These are phyloP conservation scores for Themeda triandra DNA, from an alignment of 176 grass and related monocot genomes.

Conservation along the genomic window DNA sequence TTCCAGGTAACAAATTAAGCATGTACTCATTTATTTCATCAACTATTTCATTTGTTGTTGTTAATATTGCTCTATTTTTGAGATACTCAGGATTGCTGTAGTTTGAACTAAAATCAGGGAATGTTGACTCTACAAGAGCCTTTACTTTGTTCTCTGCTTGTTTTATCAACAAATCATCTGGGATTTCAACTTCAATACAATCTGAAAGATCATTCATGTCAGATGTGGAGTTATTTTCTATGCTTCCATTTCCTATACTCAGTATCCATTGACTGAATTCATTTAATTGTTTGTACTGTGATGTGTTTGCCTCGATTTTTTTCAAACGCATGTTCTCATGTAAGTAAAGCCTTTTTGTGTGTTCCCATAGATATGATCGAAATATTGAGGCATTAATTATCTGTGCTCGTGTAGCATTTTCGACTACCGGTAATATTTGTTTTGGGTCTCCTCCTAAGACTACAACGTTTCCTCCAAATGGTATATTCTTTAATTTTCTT, in stretches of 20 bases:
- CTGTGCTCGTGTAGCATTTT: neutral
- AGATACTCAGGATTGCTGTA: neutral
- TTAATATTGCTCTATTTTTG: neutral
- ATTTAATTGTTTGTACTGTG: neutral
- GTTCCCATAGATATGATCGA: neutral
- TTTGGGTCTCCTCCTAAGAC: neutral
- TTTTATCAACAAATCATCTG: neutral
- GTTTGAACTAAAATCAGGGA: neutral
- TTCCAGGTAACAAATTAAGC: neutral
- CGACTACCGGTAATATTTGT: neutral
- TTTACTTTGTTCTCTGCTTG: neutral
- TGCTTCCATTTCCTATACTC: neutral
- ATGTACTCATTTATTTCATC: neutral
- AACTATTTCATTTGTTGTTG: neutral
- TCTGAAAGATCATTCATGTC: neutral
- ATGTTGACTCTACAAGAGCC: neutral
- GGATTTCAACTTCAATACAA: neutral
- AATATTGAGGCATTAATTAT: neutral
- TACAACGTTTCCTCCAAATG: neutral
- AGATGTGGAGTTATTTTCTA: neutral
- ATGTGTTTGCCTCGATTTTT: fast-evolving
- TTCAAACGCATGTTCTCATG: neutral
- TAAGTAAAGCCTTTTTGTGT: neutral
- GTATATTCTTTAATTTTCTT: neutral
- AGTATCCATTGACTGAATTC: neutral